Evolutionary conservation across 495 filamentous ascomycete genomes (phyloP).

Genomic region (Lentithecium fluviatile): DNA sequence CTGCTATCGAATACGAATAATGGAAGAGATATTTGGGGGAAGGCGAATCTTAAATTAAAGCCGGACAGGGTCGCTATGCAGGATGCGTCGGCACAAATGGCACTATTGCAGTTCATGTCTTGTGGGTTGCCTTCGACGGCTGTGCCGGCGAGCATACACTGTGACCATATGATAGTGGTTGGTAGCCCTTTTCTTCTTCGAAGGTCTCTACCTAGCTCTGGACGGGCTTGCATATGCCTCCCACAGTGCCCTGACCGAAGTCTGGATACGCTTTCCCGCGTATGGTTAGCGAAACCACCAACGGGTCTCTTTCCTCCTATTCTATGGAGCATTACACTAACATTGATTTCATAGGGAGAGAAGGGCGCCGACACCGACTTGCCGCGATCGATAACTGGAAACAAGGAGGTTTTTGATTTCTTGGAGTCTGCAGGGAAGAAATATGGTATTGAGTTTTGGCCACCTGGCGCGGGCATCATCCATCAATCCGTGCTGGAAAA

Average conservation of each 20-base stretch:
- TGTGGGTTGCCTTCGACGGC: conserved; percentile 86
- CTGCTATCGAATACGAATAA: conserved; percentile 76
- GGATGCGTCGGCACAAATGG: conserved; percentile 98
- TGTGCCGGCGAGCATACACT: conserved; percentile 97
- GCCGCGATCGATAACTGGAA: conserved; percentile 80
- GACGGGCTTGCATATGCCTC: too few relatives aligned
- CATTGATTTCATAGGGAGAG: too few relatives aligned
- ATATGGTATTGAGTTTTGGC: conserved; percentile 99
- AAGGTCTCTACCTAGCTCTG: too few relatives aligned
- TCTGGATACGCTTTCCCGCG: too few relatives aligned
- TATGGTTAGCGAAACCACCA: too few relatives aligned
- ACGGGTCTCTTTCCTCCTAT: too few relatives aligned
- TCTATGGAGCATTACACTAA: too few relatives aligned
- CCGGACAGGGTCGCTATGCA: conserved; percentile 98
- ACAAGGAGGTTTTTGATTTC: conserved; percentile 97
- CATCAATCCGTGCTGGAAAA: conserved; percentile 98
- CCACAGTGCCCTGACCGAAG: too few relatives aligned
- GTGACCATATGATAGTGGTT: conserved; percentile 99
- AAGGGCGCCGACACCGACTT: conserved; percentile 87
- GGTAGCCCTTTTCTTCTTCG: too few relatives aligned
- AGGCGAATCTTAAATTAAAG: conserved; percentile 94
- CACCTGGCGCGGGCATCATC: conserved; percentile 97
- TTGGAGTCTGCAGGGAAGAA: conserved; percentile 90
- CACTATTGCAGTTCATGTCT: conserved; percentile 96
- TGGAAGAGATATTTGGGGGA: conserved; percentile 77